Percentiles rank a stretch among this genome's conserved stretches.
phyloP scores from a whole-genome alignment of 2,329 filamentous ascomycete genomes.

The Clonostachys rhizophaga region DNA sequence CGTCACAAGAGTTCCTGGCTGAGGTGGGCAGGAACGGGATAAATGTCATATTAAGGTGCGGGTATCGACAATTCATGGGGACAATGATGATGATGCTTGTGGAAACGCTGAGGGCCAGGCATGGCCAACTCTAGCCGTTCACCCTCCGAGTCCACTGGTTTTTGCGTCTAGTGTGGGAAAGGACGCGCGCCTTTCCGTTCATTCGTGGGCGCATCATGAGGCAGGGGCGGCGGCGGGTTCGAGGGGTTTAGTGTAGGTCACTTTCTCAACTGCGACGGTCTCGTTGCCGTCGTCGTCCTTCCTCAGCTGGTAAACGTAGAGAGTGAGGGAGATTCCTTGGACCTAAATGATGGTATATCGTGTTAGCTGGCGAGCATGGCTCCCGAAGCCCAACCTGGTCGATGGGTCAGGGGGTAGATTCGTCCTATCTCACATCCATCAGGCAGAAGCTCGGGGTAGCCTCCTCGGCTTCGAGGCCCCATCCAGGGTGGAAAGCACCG shows the following conservation, averaged over 20 bases:
- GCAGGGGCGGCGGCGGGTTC: constrained; percentile 29
- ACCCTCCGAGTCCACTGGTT: no score
- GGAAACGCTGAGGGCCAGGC: not conserved
- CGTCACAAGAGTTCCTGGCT: constrained; percentile 25
- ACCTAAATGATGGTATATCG: constrained; percentile 51
- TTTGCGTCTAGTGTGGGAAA: no score
- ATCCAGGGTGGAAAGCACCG: constrained; percentile 56
- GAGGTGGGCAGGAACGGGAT: no score
- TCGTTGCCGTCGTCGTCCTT: constrained; percentile 73
- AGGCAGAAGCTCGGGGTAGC: constrained; percentile 89
- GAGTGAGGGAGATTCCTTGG: constrained; percentile 90
- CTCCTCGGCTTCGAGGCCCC: constrained; percentile 59
- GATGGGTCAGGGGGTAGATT: not conserved
- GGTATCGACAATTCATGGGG: no score
- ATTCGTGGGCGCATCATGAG: no score
- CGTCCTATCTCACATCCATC: constrained; percentile 74
- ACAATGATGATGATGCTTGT: constrained; percentile 9
- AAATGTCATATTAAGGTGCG: no score
- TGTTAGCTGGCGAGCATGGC: constrained; percentile 11
- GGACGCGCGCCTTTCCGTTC: no score
- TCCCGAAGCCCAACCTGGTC: not conserved
- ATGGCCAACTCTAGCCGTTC: no score
- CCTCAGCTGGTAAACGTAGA: constrained; percentile 88
- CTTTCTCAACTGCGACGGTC: constrained; percentile 80
- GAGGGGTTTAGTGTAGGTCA: constrained; percentile 77